These are phyloP conservation scores for Saturnispora saitoi DNA, from an alignment of 805 yeast genomes.

Conservation along the genomic window DNA sequence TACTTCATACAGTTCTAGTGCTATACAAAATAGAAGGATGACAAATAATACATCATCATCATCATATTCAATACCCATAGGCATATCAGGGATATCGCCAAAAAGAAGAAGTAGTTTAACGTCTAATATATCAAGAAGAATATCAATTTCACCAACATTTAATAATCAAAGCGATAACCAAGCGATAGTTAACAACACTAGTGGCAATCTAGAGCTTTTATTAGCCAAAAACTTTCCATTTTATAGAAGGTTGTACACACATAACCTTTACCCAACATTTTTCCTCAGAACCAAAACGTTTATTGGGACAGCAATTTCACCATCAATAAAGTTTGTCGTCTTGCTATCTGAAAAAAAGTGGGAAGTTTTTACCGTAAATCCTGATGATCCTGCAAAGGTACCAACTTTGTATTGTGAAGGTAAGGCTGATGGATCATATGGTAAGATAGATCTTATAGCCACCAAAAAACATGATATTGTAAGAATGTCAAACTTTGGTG, in stretches of 20 bases:
- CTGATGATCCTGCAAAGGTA: constrained; percentile 32
- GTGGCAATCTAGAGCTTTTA: constrained; percentile 44
- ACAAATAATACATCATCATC: not conserved
- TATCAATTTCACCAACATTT: constrained; percentile 19
- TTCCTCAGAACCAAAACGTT: constrained; percentile 40
- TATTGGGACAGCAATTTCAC: constrained; percentile 52
- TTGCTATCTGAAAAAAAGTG: constrained; percentile 60
- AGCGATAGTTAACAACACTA: not conserved
- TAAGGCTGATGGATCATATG: constrained; percentile 59
- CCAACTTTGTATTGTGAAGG: constrained; percentile 66
- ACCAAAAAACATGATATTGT: constrained; percentile 15
- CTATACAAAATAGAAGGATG: not conserved
- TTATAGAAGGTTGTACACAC: constrained; percentile 53
- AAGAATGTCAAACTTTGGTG: constrained; percentile 23
- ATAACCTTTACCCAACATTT: constrained; percentile 42
- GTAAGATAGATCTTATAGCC: constrained; percentile 22
- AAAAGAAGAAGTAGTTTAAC: not conserved
- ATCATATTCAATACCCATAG: not conserved
- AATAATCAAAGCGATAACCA: constrained; percentile 8
- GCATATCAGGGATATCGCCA: not conserved
- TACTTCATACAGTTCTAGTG: not conserved
- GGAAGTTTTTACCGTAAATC: constrained; percentile 57
- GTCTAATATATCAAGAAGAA: constrained; percentile 18
- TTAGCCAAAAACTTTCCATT: constrained; percentile 79
- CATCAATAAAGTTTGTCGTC: constrained; percentile 56